Base-by-base conservation (phyloP, 352 stramenopile genomes). In the Phytopythium vexans region DNA sequence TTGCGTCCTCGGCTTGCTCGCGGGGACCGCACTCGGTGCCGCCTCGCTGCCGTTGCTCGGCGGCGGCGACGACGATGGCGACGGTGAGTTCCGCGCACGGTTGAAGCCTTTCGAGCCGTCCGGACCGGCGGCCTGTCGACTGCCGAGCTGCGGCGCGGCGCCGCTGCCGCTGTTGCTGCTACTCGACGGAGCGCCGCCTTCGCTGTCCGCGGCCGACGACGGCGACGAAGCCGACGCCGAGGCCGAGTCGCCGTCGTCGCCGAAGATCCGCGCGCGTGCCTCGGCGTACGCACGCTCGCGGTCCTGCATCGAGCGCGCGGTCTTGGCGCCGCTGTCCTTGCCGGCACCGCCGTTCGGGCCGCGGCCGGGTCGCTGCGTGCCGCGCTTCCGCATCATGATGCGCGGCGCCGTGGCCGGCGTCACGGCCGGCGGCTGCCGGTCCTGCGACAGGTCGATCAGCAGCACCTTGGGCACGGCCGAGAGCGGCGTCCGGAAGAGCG, bases 261-360 rank as follows among this genome's bases (percentile, higher is more conserved):
- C 82, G 76, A 98, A 98, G 58, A 98, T 98, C 9, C 94, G 78
- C n/a, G 94, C 94, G 36, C 94, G 71, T 8, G 94, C 92, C 63
- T 98, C 94, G 6, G 92, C 94, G 59, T 98, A 98, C 15, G 88
- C 89, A 12, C 87, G 88, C 72, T 98, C 94, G 21, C 90, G 94
- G 66, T 98, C 94, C 57, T 94, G 77, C 41, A 98, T 92, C 14
- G 87, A 87, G 1, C 85, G 80, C 42, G 77, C 72, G 35, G 72
- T 72, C 46, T 76, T 92, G 14, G 41, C 43, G 40, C 83, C 68
- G 0, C 62, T 63, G n/a, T 77, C 70, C 44, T 67, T 80, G 14
- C 52, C 62, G 8, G 77, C 74, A n/a, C 39, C 27, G 27, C 43
- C 49, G 21, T 27, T 27, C 2, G 44, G 31, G 10, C 56, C 44